phyloP scores from a whole-genome alignment of 1,139 yeast species.

The Yamadazyma kanchanaburiensis region DNA sequence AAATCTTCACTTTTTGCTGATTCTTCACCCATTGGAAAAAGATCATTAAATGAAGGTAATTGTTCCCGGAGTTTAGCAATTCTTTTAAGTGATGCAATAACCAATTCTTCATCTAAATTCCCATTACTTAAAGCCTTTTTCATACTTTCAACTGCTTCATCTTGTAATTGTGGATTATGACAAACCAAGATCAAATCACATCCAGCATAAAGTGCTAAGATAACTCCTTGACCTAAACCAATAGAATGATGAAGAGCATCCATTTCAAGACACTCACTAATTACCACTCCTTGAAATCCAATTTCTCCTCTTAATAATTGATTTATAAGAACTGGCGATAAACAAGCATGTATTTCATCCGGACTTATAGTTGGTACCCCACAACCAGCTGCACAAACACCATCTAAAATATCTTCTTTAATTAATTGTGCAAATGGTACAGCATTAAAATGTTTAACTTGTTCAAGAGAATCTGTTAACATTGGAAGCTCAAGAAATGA shows the following conservation, averaged over 20 bases:
- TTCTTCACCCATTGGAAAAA: conserved; percentile 38
- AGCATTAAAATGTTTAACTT: conserved; percentile 48
- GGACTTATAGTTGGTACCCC: conserved; percentile 64
- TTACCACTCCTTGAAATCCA: conserved; percentile 57
- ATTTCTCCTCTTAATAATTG: conserved; percentile 51
- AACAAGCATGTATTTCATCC: conserved; percentile 62
- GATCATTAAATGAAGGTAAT: conserved; percentile 47
- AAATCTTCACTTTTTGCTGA: conserved; percentile 24
- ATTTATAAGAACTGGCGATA: conserved; percentile 55
- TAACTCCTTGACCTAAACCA: conserved; percentile 66
- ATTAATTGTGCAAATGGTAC: conserved; percentile 54
- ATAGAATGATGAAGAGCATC: conserved; percentile 60
- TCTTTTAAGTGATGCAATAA: conserved; percentile 40
- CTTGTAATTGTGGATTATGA: conserved; percentile 53
- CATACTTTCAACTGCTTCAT: conserved; percentile 57
- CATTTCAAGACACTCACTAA: conserved; percentile 65
- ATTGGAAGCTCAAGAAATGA: conserved; percentile 56
- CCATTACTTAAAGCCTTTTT: conserved; percentile 53
- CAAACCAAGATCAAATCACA: conserved; percentile 67
- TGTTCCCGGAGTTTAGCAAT: conserved; percentile 43
- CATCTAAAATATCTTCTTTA: conserved; percentile 48
- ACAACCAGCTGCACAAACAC: conserved; percentile 64
- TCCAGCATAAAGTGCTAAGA: conserved; percentile 60
- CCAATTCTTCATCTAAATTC: conserved; percentile 43
- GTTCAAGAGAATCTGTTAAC: conserved; percentile 55